Evolutionary conservation across 148 eudicot species (phyloP), one percentile per base, ranked within the genome.

Genomic region (Chenopodium suecicum): DNA sequence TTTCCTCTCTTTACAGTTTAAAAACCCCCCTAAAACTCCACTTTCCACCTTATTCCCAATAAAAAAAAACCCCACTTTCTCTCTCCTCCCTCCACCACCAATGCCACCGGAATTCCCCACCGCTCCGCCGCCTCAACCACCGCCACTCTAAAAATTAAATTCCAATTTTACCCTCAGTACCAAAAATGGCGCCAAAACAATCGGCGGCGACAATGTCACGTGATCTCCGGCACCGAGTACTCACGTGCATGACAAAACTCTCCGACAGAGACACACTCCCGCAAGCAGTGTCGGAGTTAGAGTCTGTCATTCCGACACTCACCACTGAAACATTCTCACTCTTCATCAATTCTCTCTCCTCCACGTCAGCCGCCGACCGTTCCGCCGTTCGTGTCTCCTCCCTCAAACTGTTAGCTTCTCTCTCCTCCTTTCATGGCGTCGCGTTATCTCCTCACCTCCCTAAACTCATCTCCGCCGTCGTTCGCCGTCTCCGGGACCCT

Each of bases 261-360:
- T 91, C 99, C 85, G 99, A 96, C 76, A 90, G 94, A 20, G 99
- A 96, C 80, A 96, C 99, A 0, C 92, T 89, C 64, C 50, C 94
- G 56, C 83, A 91, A 17, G 99, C 99, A 52, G 93, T 91, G 14
- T 46, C 88, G 25, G 98, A 94, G 75, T 91, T 96, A 37, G 93
- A 92, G 22, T 80, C 89, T 31, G 92, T 96, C 65, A 93, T 97
- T 25, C 87, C 80, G 31, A 84, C 91, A 2, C 87, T 95, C 23
- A 47, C 92, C 2, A 25, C 86, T 31, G 89, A 89, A 79, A 74
- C 89, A 12, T 85, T 93, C 41, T 88, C 94, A 0, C 83, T 89
- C 48, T 96, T 92, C 82, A 86, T 94, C 75, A 89, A 90, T 50
- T 90, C 98, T 66, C 88, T 96, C 79, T 85, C 99, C 78, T 85